Base-by-base conservation (phyloP, 176 grass and related monocot species). In the Rhipidocladum racemiflorum region DNA sequence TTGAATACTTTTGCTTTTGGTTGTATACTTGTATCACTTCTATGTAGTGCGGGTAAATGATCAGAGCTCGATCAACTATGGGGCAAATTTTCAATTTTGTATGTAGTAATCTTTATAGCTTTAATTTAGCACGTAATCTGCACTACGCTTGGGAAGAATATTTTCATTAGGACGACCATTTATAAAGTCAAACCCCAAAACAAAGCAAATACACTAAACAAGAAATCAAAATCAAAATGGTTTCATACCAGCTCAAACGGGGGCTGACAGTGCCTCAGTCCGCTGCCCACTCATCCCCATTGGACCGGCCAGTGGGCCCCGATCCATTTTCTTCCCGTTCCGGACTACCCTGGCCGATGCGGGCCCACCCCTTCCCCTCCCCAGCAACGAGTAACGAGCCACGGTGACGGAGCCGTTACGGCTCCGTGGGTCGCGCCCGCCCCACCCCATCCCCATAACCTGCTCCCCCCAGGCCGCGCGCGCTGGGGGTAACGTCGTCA, bases 321-420 rank as follows among this genome's bases (percentile, higher is more conserved):
- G 6, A 40, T 65, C 21, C 63, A 45, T 65, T 80, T 11, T 11
- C 46, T 63, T 72, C 12, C 1, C 17, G 27, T 42, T 18, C 7
- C 20, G 6, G 15, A 8, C 6, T 25, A 23, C 1, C 1, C 14
- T 34, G n/a, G 15, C 39, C 64, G 5, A 61, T 14, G 65, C 15
- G 46, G 87, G 65, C 16, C 78, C 88, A 65, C 30, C 1, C 21
- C 21, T 7, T 1, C 1, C 9, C 54, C 21, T 11, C 2, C 40
- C 24, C 62, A 4, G 61, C 70, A 77, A 77, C 87, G 71, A 77
- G 87, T 85, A 81, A 85, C 46, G 48, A 29, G 55, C 28, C 46
- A 6, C 30, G 57, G 72, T 89, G 78, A 89, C 88, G 88, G 88
- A 86, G 72, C 88, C 88, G 88, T 89, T 30, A 89, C 83, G 83